Conservation (phyloP, 1,284 basidiomycete genomes). For the Leccinum subrobustum region DNA sequence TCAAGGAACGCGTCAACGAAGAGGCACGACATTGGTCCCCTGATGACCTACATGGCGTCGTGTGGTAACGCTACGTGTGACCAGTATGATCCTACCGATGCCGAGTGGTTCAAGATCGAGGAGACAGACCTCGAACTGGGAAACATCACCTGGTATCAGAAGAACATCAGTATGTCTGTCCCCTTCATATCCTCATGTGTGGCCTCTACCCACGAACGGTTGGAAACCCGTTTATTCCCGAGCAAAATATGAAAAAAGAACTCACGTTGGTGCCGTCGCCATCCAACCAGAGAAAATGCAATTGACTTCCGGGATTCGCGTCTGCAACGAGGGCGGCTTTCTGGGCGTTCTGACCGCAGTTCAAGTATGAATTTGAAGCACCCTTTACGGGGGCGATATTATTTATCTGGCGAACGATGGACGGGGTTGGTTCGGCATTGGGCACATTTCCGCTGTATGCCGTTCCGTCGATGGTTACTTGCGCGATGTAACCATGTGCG, state of each 20-base stretch:
- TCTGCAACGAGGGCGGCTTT: constrained; percentile 51
- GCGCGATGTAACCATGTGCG: constrained; percentile 59
- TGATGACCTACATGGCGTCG: too few relatives aligned
- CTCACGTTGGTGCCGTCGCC: constrained; percentile 49
- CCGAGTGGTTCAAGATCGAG: too few relatives aligned
- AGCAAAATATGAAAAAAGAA: constrained; percentile 10
- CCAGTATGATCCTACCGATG: too few relatives aligned
- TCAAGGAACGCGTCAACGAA: constrained; percentile 1
- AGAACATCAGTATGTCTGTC: too few relatives aligned
- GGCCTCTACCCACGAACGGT: constrained; percentile 51
- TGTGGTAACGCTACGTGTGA: too few relatives aligned
- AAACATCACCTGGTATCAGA: too few relatives aligned
- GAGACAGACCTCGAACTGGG: too few relatives aligned
- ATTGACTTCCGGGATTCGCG: constrained; percentile 61
- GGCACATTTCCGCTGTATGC: constrained; percentile 55
- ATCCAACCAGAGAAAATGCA: constrained; percentile 61
- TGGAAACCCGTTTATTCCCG: background rate
- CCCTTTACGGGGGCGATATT: constrained; percentile 62
- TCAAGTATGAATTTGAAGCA: constrained; percentile 53
- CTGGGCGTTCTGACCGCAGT: constrained; percentile 61
- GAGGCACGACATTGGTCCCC: background rate
- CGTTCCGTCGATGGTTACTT: constrained; percentile 55
- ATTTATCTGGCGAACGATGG: constrained; percentile 61
- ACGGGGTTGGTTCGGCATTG: constrained; percentile 38
- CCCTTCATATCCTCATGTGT: constrained; percentile 34